These are phyloP conservation scores for Neofusicoccum parvum DNA, from an alignment of 2,329 filamentous ascomycete species.

Conservation along the genomic window DNA sequence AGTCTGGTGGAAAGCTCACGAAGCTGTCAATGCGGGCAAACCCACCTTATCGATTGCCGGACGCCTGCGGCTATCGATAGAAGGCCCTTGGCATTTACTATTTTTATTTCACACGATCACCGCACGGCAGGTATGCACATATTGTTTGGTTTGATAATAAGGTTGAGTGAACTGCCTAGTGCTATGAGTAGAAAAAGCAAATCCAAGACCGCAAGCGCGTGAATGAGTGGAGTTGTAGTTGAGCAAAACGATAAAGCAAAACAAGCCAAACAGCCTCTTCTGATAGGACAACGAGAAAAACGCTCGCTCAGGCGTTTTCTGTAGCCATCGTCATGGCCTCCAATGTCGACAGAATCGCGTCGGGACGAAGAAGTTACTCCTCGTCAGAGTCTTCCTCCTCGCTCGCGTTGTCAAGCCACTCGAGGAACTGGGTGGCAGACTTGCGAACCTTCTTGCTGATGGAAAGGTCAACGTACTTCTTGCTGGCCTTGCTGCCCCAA, in stretches of 20 bases:
- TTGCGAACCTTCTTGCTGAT: slow-evolving; percentile 96
- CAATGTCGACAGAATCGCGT: background rate
- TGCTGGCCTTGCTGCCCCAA: slow-evolving; percentile 94
- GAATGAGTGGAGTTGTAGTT: slow-evolving; percentile 14
- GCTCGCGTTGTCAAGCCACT: slow-evolving; percentile 87
- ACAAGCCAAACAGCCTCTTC: background rate
- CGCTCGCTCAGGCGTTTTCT: background rate
- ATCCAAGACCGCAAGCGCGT: background rate
- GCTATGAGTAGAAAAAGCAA: background rate
- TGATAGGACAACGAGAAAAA: background rate
- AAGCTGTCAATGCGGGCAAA: background rate
- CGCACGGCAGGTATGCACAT: background rate
- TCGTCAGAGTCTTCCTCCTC: slow-evolving; percentile 61
- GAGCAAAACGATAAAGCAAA: slow-evolving; percentile 1
- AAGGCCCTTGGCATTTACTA: background rate
- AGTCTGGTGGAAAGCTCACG: background rate
- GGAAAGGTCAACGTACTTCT: slow-evolving; percentile 91
- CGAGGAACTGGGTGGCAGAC: slow-evolving; percentile 89
- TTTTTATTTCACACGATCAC: background rate
- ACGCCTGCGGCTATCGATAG: background rate
- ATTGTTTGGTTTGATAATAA: background rate
- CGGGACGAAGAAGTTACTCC: slow-evolving; percentile 14
- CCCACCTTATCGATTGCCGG: background rate
- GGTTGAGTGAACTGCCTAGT: background rate
- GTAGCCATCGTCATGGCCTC: background rate